Evolutionary conservation across 148 eudicot species (phyloP).

Genomic region (Silene uniflora): DNA sequence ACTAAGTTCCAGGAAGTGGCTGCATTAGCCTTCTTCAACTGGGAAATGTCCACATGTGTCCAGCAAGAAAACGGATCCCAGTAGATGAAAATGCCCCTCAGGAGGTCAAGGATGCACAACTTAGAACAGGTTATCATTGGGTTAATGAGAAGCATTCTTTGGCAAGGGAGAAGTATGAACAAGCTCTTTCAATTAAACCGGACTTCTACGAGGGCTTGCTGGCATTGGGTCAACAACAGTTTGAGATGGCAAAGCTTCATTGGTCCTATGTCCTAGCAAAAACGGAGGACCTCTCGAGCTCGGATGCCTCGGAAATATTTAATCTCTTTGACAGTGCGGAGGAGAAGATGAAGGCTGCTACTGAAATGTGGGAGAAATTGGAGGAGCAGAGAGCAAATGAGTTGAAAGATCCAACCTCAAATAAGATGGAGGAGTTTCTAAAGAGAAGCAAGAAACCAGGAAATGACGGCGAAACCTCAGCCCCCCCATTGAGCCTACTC

Average conservation of each 20-base stretch:
- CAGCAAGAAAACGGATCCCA: constrained; percentile 80
- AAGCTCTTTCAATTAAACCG: constrained; percentile 76
- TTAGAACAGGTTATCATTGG: constrained; percentile 79
- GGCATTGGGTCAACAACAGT: constrained; percentile 93
- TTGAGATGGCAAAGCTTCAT: constrained; percentile 94
- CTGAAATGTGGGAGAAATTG: constrained; percentile 89
- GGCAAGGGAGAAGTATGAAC: constrained; percentile 79
- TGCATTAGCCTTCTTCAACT: constrained; percentile 87
- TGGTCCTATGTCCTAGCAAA: constrained; percentile 83
- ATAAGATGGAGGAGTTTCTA: constrained; percentile 56
- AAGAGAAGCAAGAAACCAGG: constrained; percentile 60
- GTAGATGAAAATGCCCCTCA: constrained; percentile 63
- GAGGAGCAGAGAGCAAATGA: constrained; percentile 87
- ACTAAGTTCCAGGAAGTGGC: constrained; percentile 93
- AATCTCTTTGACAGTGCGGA: constrained; percentile 76
- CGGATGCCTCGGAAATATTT: constrained; percentile 69
- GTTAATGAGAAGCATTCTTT: constrained; percentile 71
- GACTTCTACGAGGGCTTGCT: constrained; percentile 89
- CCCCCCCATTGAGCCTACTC: constrained; percentile 53
- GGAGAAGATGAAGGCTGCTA: constrained; percentile 83
- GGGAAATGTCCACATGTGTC: constrained; percentile 98
- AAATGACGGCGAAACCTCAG: constrained; percentile 46
- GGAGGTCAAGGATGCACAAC: constrained; percentile 55
- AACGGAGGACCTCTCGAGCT: constrained; percentile 67
- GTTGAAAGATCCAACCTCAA: constrained; percentile 56